Evolutionary conservation across 805 yeast genomes (phyloP).

Genomic region (Wickerhamiella hasegawae): DNA sequence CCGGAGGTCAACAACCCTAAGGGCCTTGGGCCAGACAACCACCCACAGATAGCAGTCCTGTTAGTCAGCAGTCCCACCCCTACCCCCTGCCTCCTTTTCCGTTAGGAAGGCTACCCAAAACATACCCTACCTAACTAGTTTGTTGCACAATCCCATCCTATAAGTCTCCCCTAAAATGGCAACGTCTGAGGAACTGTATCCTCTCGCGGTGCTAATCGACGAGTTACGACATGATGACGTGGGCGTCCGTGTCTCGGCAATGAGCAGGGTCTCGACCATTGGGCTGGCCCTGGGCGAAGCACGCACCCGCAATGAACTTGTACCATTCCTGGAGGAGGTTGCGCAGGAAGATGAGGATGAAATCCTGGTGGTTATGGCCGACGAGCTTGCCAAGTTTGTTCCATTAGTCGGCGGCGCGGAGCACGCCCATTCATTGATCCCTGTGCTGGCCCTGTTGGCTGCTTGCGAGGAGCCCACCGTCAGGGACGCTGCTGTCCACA

Average conservation of each 20-base stretch:
- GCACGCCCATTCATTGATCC: slow-evolving; percentile 39
- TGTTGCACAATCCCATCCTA: too few relatives aligned
- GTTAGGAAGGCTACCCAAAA: too few relatives aligned
- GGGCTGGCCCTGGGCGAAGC: slow-evolving; percentile 91
- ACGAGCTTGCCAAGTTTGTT: slow-evolving; percentile 73
- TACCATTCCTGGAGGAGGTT: slow-evolving; percentile 70
- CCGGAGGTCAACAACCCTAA: too few relatives aligned
- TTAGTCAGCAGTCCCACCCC: too few relatives aligned
- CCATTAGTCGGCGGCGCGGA: slow-evolving; percentile 78
- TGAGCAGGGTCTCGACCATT: slow-evolving; percentile 85
- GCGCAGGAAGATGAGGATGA: slow-evolving; percentile 88
- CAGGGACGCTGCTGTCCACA: slow-evolving; percentile 82
- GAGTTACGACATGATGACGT: slow-evolving; percentile 95
- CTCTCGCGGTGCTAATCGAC: slow-evolving; percentile 90
- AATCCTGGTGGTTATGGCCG: slow-evolving; percentile 84
- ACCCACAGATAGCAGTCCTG: too few relatives aligned
- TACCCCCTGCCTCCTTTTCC: too few relatives aligned
- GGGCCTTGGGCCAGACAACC: too few relatives aligned
- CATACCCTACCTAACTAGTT: too few relatives aligned
- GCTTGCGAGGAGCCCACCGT: slow-evolving; percentile 94
- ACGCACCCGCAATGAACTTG: slow-evolving; percentile 72
- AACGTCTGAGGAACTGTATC: slow-evolving; percentile 49
- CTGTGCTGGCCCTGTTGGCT: slow-evolving; percentile 66
- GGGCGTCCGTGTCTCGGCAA: slow-evolving; percentile 81
- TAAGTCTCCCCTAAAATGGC: too few relatives aligned